Base-by-base conservation (phyloP, 208 protist species). In the Trypanosoma cruzi region DNA sequence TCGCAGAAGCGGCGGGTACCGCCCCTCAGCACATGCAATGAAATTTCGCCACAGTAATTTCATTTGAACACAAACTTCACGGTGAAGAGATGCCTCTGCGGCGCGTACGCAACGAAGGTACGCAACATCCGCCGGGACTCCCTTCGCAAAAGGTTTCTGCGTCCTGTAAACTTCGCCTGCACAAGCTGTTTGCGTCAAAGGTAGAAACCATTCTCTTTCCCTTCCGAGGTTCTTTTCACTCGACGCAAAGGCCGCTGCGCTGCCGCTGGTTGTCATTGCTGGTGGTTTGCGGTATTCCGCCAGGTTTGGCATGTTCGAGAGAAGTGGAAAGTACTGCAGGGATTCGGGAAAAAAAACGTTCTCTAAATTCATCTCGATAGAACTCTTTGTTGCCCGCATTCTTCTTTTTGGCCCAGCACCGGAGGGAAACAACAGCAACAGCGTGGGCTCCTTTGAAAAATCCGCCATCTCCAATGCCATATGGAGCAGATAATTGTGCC, bases 401-500 rank as follows among this genome's bases (percentile, higher is more conserved):
- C 46, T 36, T 32, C 37, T 48, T 4, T n/a, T 1, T 24, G 32
- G 14, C 10, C 28, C 18, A 14, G 13, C 36, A 32, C 2, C 8
- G 14, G 58, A 40, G 50, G n/a, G 40, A 40, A 75, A 75, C 1
- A 75, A 42, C 11, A 37, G 5, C 24, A 52, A 55, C 24, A 77
- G 36, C 8, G 64, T 63, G 7, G 34, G 40, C 20, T 82, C 77
- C 14, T 59, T 3, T 13, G 76, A 50, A 29, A 89, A 64, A 3
- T 55, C 29, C 8, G 68, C 57, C 52, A 78, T 77, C 48, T 85
- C 73, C 63, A 68, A 55, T 28, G 75, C 52, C 50, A 85, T 68
- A 44, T 77, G 67, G 16, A 89, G 69, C 14, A 82, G 53, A 46
- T 81, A 89, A 62, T 89, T 85, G 16, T 64, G 52, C 31, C 68